These are phyloP conservation scores for Friedmanniomyces simplex DNA, from an alignment of 495 filamentous ascomycete species.

Conservation along the genomic window DNA sequence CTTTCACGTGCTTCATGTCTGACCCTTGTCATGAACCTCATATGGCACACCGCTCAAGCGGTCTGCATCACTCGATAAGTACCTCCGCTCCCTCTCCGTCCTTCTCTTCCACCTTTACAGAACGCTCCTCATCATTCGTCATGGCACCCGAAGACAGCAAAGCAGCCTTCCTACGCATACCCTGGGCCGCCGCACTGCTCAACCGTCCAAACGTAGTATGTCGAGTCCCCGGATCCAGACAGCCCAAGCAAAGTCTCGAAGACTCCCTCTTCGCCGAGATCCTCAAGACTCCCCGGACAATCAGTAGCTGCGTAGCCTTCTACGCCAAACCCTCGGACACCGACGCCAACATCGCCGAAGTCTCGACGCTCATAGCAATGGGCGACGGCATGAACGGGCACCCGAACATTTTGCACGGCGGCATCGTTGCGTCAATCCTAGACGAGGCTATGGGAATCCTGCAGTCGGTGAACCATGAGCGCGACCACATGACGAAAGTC, in stretches of 20 bases:
- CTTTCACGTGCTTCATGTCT: too few species aligned
- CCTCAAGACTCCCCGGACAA: conserved; percentile 41
- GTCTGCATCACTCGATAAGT: not conserved
- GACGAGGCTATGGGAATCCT: conserved; percentile 48
- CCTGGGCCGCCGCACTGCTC: conserved; percentile 13
- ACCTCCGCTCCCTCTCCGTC: not conserved
- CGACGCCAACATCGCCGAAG: conserved; percentile 31
- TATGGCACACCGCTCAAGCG: not conserved
- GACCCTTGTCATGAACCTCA: not conserved
- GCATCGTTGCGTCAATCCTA: conserved; percentile 48
- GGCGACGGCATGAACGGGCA: conserved; percentile 49
- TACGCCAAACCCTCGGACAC: conserved; percentile 29
- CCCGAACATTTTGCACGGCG: conserved; percentile 49
- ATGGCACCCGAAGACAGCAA: conserved; percentile 13
- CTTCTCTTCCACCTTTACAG: not conserved
- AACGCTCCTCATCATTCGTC: not conserved
- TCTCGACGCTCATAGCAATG: conserved; percentile 40
- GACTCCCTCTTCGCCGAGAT: conserved; percentile 49
- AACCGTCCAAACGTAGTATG: conserved; percentile 25
- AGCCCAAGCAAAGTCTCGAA: conserved; percentile 35
- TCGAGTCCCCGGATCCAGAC: conserved; percentile 29
- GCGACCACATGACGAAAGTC: conserved; percentile 13
- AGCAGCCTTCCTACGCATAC: conserved; percentile 13
- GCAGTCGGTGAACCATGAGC: conserved; percentile 36
- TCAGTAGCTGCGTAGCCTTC: conserved; percentile 40